These are phyloP conservation scores for Vicia sativa DNA, from an alignment of 306 rosid genomes.

Conservation along the genomic window DNA sequence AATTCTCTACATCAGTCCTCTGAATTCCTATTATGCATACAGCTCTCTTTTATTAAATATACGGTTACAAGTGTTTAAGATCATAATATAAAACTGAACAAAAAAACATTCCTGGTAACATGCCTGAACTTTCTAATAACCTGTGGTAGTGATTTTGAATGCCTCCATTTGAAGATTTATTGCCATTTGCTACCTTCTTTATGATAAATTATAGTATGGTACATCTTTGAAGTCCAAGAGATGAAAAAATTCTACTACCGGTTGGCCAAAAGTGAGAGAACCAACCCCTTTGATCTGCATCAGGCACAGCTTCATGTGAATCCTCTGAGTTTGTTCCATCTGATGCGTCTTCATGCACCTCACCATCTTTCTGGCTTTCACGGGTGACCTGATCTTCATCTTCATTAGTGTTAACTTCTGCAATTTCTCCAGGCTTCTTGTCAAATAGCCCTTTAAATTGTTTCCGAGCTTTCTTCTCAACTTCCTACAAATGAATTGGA, in stretches of 20 bases:
- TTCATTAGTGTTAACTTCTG: slow-evolving; percentile 56
- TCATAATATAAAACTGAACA: slow-evolving; percentile 14
- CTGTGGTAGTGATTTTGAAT: slow-evolving; percentile 23
- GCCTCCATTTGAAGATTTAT: slow-evolving; percentile 31
- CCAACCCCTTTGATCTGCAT: slow-evolving; percentile 51
- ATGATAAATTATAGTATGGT: slow-evolving; percentile 54
- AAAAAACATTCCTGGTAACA: slow-evolving; percentile 13
- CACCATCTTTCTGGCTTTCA: slow-evolving; percentile 48
- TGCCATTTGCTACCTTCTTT: slow-evolving; percentile 1
- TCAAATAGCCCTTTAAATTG: slow-evolving; percentile 92
- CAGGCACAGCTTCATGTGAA: slow-evolving; percentile 52
- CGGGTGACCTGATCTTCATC: slow-evolving; percentile 45
- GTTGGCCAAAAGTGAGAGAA: slow-evolving; percentile 66
- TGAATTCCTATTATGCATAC: slow-evolving; percentile 22
- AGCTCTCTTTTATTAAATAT: slow-evolving; percentile 9
- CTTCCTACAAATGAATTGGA: slow-evolving; percentile 58
- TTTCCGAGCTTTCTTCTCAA: slow-evolving; percentile 73
- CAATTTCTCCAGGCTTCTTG: slow-evolving; percentile 91
- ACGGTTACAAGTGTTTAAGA: neutral
- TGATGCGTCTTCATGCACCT: slow-evolving; percentile 41
- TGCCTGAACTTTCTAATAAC: slow-evolving; percentile 16
- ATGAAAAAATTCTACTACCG: slow-evolving; percentile 54
- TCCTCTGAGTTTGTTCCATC: slow-evolving; percentile 54
- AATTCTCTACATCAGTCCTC: neutral
- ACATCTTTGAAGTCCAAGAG: slow-evolving; percentile 70